Conservation (phyloP, 495 filamentous ascomycete species). For the Penicillium ochrochloron region DNA sequence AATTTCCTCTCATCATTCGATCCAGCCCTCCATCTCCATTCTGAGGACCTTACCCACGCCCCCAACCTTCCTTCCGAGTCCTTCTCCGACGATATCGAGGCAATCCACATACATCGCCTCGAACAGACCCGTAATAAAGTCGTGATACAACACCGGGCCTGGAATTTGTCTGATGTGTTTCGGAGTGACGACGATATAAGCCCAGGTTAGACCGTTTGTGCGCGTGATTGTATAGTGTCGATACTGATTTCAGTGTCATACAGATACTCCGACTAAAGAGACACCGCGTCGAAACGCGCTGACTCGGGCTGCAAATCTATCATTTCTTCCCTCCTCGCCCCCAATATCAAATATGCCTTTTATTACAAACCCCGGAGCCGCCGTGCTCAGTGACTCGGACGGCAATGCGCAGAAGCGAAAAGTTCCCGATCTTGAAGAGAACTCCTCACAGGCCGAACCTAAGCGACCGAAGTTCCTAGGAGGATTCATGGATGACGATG, state of each 20-base stretch:
- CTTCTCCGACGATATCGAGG: slow-evolving; percentile 66
- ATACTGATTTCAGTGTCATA: slow-evolving; percentile 16
- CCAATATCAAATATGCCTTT: slow-evolving; percentile 59
- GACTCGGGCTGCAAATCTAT: slow-evolving; percentile 23
- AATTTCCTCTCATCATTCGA: slow-evolving; percentile 54
- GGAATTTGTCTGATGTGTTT: slow-evolving; percentile 63
- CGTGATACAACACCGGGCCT: slow-evolving; percentile 68
- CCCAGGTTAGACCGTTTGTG: slow-evolving; percentile 40
- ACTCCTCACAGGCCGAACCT: slow-evolving; percentile 39
- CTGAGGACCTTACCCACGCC: slow-evolving; percentile 39
- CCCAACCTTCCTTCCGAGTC: slow-evolving; percentile 41
- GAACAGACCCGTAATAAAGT: slow-evolving; percentile 60
- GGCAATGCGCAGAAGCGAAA: slow-evolving; percentile 52
- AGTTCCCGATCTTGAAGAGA: slow-evolving; percentile 40
- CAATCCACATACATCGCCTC: slow-evolving; percentile 52
- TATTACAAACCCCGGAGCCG: slow-evolving; percentile 58
- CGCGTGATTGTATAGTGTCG: no score
- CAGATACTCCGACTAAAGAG: slow-evolving; percentile 49
- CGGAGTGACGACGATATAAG: slow-evolving; percentile 64
- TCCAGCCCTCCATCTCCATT: slow-evolving; percentile 57
- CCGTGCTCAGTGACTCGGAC: slow-evolving; percentile 18
- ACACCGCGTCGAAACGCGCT: slow-evolving; percentile 33
- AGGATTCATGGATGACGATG: slow-evolving; percentile 51
- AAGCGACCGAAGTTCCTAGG: slow-evolving; percentile 50
- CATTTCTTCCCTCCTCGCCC: slow-evolving; percentile 39